Base-by-base conservation (phyloP, 495 filamentous ascomycete genomes). In the Penicillium odoratum region DNA sequence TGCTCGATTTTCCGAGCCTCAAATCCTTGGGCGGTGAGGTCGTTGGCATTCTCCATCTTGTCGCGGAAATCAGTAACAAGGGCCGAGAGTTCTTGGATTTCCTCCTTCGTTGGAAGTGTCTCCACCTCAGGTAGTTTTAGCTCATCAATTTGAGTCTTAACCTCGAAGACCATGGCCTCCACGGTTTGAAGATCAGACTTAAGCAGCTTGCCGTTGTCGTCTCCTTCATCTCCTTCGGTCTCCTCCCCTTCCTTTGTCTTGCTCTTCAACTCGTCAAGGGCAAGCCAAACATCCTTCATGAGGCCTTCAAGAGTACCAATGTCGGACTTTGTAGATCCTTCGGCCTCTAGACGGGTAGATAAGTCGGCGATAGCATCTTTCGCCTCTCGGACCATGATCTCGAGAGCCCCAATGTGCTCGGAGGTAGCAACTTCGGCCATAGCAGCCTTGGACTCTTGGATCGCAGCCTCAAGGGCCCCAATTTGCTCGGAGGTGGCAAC, bases 181-280 rank as follows among this genome's bases (percentile, higher is more conserved):
- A 96, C 81, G 0, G 86, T 85, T 55, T 92, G 89, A 26, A 96
- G 71, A 59, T 95, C 90, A 0, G 83, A 83, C 69, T 93, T 94
- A 55, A 85, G 87, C 48, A 92, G 75, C 60, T 81, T 87, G 49
- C 90, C 87, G 0, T 78, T 72, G 25, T 81, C 85, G 29, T 48
- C 50, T 2, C 52, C 52, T 34, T 55, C 52, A n/a, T 88, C 85
- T 0, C 75, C 69, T 31, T 88, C 85, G 40, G 88, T 85, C 29
- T 82, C 77, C 13, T 79, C 70, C 16, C 54, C 56, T 18, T 66
- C 67, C 18, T 84, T 61, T 16, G 62, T 61, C 45, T 67, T 82
- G 61, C 82, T 82, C 64, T 90, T 93, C 62, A 94, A 74, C 58
- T 93, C 91, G 30, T 93, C 90, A 5, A 97, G 76, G 7, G 84